phyloP scores from a whole-genome alignment of 495 filamentous ascomycete species.

The Neurospora sp. region DNA sequence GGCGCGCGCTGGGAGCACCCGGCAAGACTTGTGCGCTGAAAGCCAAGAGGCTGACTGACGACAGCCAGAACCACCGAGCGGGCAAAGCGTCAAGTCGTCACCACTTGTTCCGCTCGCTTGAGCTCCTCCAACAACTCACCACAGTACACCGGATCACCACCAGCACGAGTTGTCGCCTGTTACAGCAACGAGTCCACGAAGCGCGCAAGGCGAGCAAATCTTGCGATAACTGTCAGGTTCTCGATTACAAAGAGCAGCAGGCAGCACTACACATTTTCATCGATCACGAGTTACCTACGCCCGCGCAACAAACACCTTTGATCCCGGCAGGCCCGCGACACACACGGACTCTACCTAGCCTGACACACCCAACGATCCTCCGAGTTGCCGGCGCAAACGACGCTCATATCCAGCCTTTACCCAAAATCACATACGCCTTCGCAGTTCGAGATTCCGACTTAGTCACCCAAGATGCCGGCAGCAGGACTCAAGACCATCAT shows the following conservation, averaged over 20 bases:
- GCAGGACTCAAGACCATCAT: conserved; percentile 98
- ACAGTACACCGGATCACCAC: conserved; percentile 1
- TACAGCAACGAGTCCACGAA: background rate
- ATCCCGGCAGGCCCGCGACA: background rate
- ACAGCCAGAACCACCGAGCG: conserved; percentile 1
- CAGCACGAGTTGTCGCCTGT: conserved; percentile 6
- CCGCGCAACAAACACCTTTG: background rate
- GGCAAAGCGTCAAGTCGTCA: conserved; percentile 3
- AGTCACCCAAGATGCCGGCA: conserved; percentile 43
- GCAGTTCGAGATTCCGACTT: background rate
- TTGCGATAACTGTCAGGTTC: background rate
- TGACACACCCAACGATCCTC: background rate
- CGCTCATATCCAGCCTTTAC: background rate
- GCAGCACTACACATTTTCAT: background rate
- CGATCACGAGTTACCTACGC: background rate
- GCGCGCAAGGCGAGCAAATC: background rate
- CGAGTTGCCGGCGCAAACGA: conserved; percentile 4
- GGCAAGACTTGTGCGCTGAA: conserved; percentile 13
- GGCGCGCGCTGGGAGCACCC: background rate
- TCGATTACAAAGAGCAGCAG: background rate
- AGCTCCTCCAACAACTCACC: conserved; percentile 11
- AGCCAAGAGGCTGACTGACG: conserved; percentile 14
- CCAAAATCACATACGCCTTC: background rate
- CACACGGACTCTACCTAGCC: background rate
- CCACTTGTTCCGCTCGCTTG: conserved; percentile 1